Evolutionary conservation across 345 rosid genomes (phyloP), one percentile per base, ranked within the genome.

Genomic region (Hypericum perforatum): DNA sequence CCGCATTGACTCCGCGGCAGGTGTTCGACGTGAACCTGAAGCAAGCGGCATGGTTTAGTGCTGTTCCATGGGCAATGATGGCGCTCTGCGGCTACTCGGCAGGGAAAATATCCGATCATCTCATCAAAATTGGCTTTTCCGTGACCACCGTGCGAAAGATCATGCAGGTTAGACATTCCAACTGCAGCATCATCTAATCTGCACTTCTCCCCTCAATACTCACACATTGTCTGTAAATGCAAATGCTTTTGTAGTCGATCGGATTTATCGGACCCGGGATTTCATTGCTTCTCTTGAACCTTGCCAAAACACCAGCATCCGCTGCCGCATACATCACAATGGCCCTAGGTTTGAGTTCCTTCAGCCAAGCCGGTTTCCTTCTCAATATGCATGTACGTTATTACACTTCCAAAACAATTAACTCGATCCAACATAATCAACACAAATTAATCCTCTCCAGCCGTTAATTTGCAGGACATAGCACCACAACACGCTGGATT

Each of bases 1-100:
- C 32, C 32, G 1, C 2, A 22, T 22, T 22, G 32, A 22, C 32
- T 22, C 32, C 32, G 4, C 32, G 32, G 0, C 51, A 85, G 98
- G 94, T 85, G 56, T 87, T 92, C 62, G 62, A 77, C 64, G 84
- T 92, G 63, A 88, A 92, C 68, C 63, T 92, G 75, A 85, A 83
- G 78, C 88, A 92, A 61, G 98, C 96, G 3, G 98, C 98, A 41
- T 92, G 96, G 96, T 87, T 92, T 59, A 85, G 98, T 49, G 98
- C 96, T 7, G 82, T 87, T 54, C 98, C 98, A 22, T 87, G 98
- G 96, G 96, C 82, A 9, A 76, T 90, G 52, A 92, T 87, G 98
- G 96, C 96, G 3, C 32, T 78, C 43, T 87, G 77, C 7, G 96
- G 96, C 38, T 91, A 85, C 71, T 36, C 78, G 41, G 96, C 96